Base-by-base conservation (phyloP, 2,329 filamentous ascomycete species). In the Alternaria brassicicola region DNA sequence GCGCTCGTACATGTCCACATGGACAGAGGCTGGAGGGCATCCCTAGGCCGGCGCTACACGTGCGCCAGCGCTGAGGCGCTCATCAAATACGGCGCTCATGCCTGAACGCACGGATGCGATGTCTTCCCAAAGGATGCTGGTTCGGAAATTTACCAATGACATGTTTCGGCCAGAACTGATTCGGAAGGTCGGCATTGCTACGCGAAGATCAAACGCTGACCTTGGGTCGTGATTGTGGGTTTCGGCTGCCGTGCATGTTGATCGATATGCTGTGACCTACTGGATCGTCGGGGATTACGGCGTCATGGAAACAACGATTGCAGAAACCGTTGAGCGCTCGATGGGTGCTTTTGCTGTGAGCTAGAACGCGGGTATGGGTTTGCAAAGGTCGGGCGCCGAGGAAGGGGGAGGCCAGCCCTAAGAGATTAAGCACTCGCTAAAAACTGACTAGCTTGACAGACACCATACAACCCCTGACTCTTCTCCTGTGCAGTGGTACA, bases 391-490 rank as follows among this genome's bases (percentile, higher is more conserved):
- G 48, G 51, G 45, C 49, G 46, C 31, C 48, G 12, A 35, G 38
- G 21, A 19, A 9, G 35, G 7, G 23, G 28, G 39, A 46, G 38
- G 51, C 48, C n/a, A 35, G 50, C 50, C 52, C 48, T 56, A 65
- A 53, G 51, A 61, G 59, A 58, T 59, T 45, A 68, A 69, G 65
- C 63, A 59, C 45, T 52, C 47, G 65, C 62, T 61, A 65, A 59
- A 59, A 53, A 57, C 51, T 39, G 45, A 57, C 17, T 53, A 51
- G 55, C 30, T 41, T 46, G 25, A 31, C 55, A 55, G 57, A 63
- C 52, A 55, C 17, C 30, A 52, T 41, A 50, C 52, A n/a, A 48
- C 60, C 64, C 67, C 60, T 66, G 58, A 62, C 38, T 52, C 33
- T 55, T 42, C 45, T 23, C 19, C 33, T 47, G 6, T 23, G 28